These are phyloP conservation scores for Microcyclosporella mali DNA, from an alignment of 2,329 filamentous ascomycete genomes.

Conservation along the genomic window DNA sequence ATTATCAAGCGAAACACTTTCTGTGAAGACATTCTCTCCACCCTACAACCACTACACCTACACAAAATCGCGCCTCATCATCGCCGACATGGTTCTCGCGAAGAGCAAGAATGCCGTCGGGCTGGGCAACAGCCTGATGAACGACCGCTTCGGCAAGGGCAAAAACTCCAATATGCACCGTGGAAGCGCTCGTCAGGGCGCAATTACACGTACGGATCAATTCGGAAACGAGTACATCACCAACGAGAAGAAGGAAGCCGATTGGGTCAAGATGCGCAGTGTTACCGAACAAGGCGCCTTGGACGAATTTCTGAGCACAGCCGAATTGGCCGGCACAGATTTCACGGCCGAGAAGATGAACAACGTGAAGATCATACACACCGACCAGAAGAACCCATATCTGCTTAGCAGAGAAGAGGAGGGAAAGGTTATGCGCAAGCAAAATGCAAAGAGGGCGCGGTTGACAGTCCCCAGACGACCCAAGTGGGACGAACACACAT, in stretches of 20 bases:
- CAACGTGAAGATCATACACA: conserved; percentile 97
- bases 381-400: conserved; percentile 92
- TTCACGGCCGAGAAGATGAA: conserved; percentile 99
- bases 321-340: conserved; percentile 94
- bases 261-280: conserved; percentile 99
- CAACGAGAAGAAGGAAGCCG: conserved; percentile 81
- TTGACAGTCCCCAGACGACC: conserved; percentile 87
- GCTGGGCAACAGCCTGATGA: conserved; percentile 96
- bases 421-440: conserved; percentile 68
- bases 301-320: conserved; percentile 93
- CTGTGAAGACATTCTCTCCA: conserved; percentile 4
- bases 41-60: conserved; percentile 5
- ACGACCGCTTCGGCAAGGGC: conserved; percentile 92
- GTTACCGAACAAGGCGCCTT: conserved; percentile 94
- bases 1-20: conserved; percentile 5
- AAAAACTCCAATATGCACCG: conserved; percentile 80
- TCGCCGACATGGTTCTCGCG: conserved; percentile 59
- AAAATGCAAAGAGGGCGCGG: conserved; percentile 68
- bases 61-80: conserved; percentile 23
- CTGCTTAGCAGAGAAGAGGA: conserved; percentile 82
- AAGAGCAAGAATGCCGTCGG: conserved; percentile 95
- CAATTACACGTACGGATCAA: conserved; percentile 35
- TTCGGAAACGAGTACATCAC: conserved; percentile 65
- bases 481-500: conserved; percentile 80
- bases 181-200: conserved; percentile 58